Base-by-base conservation (phyloP, 78 protist genomes). In the Tieghemostelium lacteum region DNA sequence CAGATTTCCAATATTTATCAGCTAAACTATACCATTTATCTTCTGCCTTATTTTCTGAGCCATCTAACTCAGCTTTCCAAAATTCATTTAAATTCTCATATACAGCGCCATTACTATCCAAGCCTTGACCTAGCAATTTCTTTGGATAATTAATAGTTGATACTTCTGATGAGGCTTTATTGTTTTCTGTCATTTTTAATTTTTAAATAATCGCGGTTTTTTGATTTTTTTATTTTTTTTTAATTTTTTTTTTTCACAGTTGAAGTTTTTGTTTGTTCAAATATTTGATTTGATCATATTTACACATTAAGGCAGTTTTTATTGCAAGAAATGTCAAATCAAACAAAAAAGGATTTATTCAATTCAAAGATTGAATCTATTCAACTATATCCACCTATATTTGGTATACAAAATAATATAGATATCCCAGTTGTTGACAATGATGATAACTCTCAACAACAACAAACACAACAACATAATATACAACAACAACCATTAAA, bases 1-100 rank as follows among this genome's bases (percentile, higher is more conserved):
- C 95, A 10, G 55, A 19, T 50, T 83, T 80, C 95, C 95, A 92
- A 86, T 92, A 92, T 1, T 75, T 73, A 73, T 86, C 95, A 28
- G 78, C 91, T 31, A 29, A 45, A 28, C 33, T 69, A 69, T 83
- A 83, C 91, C 91, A 83, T 83, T 83, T 66, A 14, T 80, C 78
- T 39, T 65, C 14, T 19, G 24, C 28, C 7, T 55, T 37, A n/a
- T 5, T 16, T 22, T 7, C 8, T 36, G 58, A 29, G 2, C 52
- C 75, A 3, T 49, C 80, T 22, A 58, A 7, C 57, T 57, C 67
- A n/a, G 55, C 66, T 60, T 54, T 55, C 91, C 91, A 83, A 12
- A 83, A 54, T 22, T 83, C 91, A 57, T 83, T 60, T 26, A 83
- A 26, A 45, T 66, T 42, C 40, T 40, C 55, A 69, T 69, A 69